Percentiles rank a stretch among this genome's conserved stretches.
Evolutionary conservation across 192 early-diverging fungal species (phyloP).

Genomic region (Borealophlyctis nickersoniae): DNA sequence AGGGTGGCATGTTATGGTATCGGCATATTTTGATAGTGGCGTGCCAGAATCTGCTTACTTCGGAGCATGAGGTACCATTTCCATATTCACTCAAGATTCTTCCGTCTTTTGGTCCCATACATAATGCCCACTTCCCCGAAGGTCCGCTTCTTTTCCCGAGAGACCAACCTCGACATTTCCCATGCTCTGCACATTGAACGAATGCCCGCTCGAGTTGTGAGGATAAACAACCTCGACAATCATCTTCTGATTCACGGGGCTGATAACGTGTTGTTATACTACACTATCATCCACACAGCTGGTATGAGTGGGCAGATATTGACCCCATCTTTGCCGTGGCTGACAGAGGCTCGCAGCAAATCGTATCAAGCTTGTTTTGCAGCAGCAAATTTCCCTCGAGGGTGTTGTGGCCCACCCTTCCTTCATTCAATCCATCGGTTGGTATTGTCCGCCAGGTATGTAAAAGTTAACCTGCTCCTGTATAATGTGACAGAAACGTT

Average conservation of each 20-base stretch:
- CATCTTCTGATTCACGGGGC: conserved; percentile 59
- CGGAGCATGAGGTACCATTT: conserved; percentile 26
- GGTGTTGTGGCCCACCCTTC: conserved; percentile 47
- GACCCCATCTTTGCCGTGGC: background rate
- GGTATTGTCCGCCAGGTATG: conserved; percentile 33
- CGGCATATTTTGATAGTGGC: conserved; percentile 65
- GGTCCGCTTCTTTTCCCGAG: conserved; percentile 70
- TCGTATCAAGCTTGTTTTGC: conserved; percentile 30
- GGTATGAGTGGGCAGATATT: too few relatives aligned
- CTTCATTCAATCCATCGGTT: conserved; percentile 48
- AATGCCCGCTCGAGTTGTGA: conserved; percentile 42
- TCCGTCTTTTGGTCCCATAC: too few relatives aligned
- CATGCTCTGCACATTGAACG: conserved; percentile 57
- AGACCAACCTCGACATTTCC: conserved; percentile 66
- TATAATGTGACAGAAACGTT: too few relatives aligned
- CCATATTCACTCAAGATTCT: too few relatives aligned
- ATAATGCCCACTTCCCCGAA: too few relatives aligned
- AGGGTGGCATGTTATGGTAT: conserved; percentile 73
- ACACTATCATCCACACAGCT: too few relatives aligned
- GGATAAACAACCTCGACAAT: conserved; percentile 52
- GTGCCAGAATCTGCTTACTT: conserved; percentile 48
- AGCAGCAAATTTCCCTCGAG: conserved; percentile 51
- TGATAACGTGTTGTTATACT: conserved; percentile 63
- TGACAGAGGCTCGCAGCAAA: conserved; percentile 11
- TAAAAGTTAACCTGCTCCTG: too few relatives aligned